These are phyloP conservation scores for Rosa lucieae DNA, from an alignment of 306 rosid genomes.

Conservation along the genomic window DNA sequence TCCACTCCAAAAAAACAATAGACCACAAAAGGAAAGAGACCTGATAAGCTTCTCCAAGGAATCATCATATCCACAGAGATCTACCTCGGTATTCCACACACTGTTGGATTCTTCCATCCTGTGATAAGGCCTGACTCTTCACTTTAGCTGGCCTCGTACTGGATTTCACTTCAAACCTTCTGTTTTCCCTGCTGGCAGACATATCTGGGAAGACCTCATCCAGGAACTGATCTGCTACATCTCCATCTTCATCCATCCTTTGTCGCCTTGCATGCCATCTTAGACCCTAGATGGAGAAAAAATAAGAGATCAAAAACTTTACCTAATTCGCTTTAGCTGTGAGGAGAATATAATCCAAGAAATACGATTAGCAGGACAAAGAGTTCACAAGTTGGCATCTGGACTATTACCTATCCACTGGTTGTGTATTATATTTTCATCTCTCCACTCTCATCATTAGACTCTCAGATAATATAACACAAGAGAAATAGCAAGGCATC, in stretches of 20 bases:
- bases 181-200: constrained; percentile 29
- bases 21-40: constrained; percentile 13
- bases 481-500: neutral
- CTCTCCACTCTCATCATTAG: neutral
- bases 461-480: neutral
- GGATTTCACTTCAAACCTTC: constrained; percentile 56
- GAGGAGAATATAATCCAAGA: neutral
- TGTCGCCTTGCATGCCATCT: constrained; percentile 77
- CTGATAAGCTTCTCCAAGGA: constrained; percentile 12
- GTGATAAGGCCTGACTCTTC: constrained; percentile 50
- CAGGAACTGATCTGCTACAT: constrained; percentile 78
- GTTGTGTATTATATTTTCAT: neutral
- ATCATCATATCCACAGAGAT: constrained; percentile 54
- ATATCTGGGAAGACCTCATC: constrained; percentile 57
- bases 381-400: neutral
- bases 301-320: constrained; percentile 18
- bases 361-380: neutral
- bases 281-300: constrained; percentile 61
- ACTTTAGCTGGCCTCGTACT: constrained; percentile 57
- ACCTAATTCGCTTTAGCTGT: neutral
- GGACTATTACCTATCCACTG: neutral
- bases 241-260: constrained; percentile 89
- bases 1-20: constrained; percentile 1
- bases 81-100: constrained; percentile 66
- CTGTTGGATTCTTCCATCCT: constrained; percentile 66